Evolutionary conservation across 805 yeast species (phyloP).

Genomic region (Candida bentonensis): DNA sequence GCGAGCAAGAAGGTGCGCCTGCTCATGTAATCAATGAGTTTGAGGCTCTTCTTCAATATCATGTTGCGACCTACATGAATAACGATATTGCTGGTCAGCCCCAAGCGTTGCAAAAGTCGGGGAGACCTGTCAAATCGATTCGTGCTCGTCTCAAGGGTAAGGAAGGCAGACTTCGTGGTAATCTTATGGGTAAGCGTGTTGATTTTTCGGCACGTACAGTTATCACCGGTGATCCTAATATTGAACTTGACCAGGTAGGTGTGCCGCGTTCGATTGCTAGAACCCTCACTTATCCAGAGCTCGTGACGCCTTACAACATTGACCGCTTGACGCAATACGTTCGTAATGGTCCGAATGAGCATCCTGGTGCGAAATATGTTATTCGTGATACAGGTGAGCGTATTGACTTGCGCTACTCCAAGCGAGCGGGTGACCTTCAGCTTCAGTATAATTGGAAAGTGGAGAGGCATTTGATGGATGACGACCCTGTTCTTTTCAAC

Average conservation of each 20-base stretch:
- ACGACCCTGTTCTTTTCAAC: constrained; percentile 94
- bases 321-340: constrained; percentile 86
- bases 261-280: constrained; percentile 95
- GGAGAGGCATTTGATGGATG: constrained; percentile 94
- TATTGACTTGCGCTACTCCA: constrained; percentile 91
- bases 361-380: constrained; percentile 98
- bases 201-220: constrained; percentile 98
- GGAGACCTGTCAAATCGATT: constrained; percentile 95
- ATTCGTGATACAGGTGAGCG: constrained; percentile 98
- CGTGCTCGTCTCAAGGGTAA: constrained; percentile 99
- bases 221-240: constrained; percentile 96
- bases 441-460: constrained; percentile 98
- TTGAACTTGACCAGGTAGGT: constrained; percentile 97
- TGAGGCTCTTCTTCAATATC: constrained; percentile 89
- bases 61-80: constrained; percentile 98
- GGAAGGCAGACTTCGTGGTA: constrained; percentile 97
- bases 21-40: constrained; percentile 96
- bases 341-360: constrained; percentile 97
- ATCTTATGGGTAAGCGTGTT: constrained; percentile 98
- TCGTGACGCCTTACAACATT: constrained; percentile 94
- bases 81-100: constrained; percentile 99
- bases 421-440: constrained; percentile 96
- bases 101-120: constrained; percentile 95
- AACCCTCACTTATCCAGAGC: constrained; percentile 91
- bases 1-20: constrained; percentile 98